Base-by-base conservation (phyloP, 2,329 filamentous ascomycete species). In the Diaporthe humulicola region DNA sequence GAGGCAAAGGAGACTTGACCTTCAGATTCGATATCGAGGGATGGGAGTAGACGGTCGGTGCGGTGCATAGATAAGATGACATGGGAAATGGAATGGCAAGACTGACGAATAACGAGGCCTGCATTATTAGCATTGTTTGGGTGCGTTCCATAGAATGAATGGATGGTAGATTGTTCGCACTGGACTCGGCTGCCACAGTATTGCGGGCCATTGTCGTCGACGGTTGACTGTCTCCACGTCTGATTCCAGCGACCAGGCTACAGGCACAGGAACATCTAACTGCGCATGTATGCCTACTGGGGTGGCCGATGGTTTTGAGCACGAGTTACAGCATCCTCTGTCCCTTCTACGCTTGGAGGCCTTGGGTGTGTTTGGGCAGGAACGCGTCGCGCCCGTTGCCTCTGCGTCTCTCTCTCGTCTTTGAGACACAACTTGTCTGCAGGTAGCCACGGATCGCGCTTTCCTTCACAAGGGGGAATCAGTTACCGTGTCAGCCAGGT, bases 11-110 rank as follows among this genome's bases (percentile, higher is more conserved):
- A 2, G 91, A 93, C 74, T 81, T 89, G 76, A 86, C 85, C 36
- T 88, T 91, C 78, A 85, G 83, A 57, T 93, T 92, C 78, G 83
- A 85, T 74, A 88, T 93, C 76, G 86, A 91, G 10, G 89, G 86
- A 0, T 90, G 88, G 88, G 83, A 87, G 1, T 81, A 79, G 40
- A 75, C 45, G 33, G n/a, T n/a, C n/a, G n/a, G n/a, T n/a, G n/a
- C n/a, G n/a, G 48, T 19, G 19, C 36, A 54, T 28, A 30, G n/a
- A 33, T 19, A 36, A n/a, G 40, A 19, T 17, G 38, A 30, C 19
- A 42, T 25, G n/a, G 42, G 61, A 28, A 30, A n/a, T 15, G n/a
- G 19, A 57, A 19, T 38, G 57, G 12, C 14, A 25, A 54, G 45
- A 64, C 22, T 54, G 45, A 56, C 19, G 57, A 60, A 33, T 45